These are phyloP conservation scores for Phytopythium cucurbitacearum DNA, from an alignment of 352 stramenopile species.

Conservation along the genomic window DNA sequence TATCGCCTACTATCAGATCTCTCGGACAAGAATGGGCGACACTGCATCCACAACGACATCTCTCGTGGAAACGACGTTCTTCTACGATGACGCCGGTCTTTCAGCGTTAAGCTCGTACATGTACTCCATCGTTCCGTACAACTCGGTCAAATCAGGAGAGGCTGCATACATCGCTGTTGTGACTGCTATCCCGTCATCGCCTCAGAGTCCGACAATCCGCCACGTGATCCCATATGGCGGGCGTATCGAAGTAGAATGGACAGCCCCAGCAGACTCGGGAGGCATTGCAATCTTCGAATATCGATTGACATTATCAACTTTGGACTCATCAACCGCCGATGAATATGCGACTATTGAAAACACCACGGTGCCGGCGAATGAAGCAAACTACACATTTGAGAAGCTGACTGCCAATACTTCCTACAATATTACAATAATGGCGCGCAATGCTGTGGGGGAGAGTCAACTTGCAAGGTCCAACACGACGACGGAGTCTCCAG, in stretches of 20 bases:
- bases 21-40: slow-evolving; percentile 10
- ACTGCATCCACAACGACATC: slow-evolving; percentile 9
- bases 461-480: slow-evolving; percentile 9
- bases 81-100: slow-evolving; percentile 30
- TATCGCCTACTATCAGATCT: slow-evolving; percentile 43
- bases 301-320: not conserved
- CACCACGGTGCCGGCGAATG: not conserved
- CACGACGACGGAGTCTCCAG: slow-evolving; percentile 12
- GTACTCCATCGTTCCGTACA: slow-evolving; percentile 45
- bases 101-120: slow-evolving; percentile 21
- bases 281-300: slow-evolving; percentile 31
- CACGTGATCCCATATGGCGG: slow-evolving; percentile 29
- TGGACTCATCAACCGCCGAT: slow-evolving; percentile 8
- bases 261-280: slow-evolving; percentile 29
- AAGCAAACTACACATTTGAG: slow-evolving; percentile 10
- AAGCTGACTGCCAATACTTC: slow-evolving; percentile 15
- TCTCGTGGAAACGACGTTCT: slow-evolving; percentile 7
- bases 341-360: slow-evolving; percentile 5
- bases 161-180: not conserved
- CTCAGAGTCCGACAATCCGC: slow-evolving; percentile 20
- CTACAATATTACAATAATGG: slow-evolving; percentile 19
- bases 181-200: slow-evolving; percentile 20
- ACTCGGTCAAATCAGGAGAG: slow-evolving; percentile 23
- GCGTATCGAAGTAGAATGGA: slow-evolving; percentile 37
- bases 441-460: slow-evolving; percentile 15